phyloP scores from a whole-genome alignment of 2,329 filamentous ascomycete genomes.

The Diaporthe destruens region DNA sequence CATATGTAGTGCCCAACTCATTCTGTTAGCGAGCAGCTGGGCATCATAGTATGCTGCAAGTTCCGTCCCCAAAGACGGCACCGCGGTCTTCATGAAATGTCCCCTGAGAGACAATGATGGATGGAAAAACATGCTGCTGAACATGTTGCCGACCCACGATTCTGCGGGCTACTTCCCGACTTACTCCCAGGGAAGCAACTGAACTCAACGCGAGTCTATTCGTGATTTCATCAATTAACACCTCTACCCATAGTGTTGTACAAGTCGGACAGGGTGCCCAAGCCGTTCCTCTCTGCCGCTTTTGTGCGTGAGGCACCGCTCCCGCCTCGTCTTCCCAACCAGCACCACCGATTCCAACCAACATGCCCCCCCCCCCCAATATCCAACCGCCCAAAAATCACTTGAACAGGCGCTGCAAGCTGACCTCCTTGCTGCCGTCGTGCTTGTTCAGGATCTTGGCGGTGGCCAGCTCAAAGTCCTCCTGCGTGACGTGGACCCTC shows the following conservation, averaged over 20 bases:
- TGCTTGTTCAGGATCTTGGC: constrained; percentile 99
- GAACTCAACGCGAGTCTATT: constrained; percentile 34
- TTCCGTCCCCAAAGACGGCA: too few relatives aligned
- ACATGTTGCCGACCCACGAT: not conserved
- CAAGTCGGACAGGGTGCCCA: constrained; percentile 25
- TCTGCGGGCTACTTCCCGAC: not conserved
- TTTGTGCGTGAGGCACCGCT: not conserved
- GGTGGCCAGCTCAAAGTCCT: constrained; percentile 98
- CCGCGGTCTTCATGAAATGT: too few relatives aligned
- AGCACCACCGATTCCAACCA: not conserved
- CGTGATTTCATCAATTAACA: constrained; percentile 41
- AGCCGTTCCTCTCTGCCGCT: not conserved
- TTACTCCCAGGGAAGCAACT: not conserved
- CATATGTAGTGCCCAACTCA: too few relatives aligned
- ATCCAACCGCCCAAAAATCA: not conserved
- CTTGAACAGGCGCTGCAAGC: constrained; percentile 43
- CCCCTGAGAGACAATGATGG: not conserved
- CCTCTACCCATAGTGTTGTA: constrained; percentile 37
- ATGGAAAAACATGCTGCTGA: too few relatives aligned
- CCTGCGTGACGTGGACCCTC: constrained; percentile 97
- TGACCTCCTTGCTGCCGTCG: constrained; percentile 90
- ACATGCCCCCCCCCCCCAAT: not conserved
- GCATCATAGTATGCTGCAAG: too few relatives aligned
- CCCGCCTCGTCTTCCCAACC: not conserved
- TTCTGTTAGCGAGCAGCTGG: too few relatives aligned